phyloP scores from a whole-genome alignment of 169 alveolate species.

The Eimeria falciformis region DNA sequence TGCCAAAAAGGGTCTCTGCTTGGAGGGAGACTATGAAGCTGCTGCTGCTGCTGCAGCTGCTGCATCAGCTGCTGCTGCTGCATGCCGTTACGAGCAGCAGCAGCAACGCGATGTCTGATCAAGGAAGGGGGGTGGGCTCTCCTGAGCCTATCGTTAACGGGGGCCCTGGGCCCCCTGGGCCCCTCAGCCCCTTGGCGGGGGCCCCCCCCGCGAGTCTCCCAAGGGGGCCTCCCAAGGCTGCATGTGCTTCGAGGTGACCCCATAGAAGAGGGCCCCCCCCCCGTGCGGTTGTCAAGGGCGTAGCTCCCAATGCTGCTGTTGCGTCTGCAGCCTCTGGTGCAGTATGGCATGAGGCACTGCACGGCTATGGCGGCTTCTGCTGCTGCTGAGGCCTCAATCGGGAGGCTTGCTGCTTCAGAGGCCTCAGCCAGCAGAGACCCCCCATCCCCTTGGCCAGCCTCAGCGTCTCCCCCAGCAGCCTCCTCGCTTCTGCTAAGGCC shows the following conservation, averaged over 20 bases:
- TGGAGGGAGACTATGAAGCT: constrained; percentile 45
- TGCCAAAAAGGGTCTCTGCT: constrained; percentile 70
- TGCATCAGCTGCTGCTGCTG: constrained; percentile 53
- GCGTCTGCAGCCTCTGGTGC: constrained; percentile 66
- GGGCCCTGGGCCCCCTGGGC: constrained; percentile 61
- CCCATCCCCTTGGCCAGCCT: constrained; percentile 37
- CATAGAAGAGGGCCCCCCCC: constrained; percentile 61
- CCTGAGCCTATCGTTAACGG: constrained; percentile 56
- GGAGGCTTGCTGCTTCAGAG: constrained; percentile 41
- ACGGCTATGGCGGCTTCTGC: constrained; percentile 65
- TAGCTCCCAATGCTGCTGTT: constrained; percentile 69
- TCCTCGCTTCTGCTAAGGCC: constrained; percentile 46
- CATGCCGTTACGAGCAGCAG: constrained; percentile 18
- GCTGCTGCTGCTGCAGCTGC: constrained; percentile 64
- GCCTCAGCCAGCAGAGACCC: neutral
- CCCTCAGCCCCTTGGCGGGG: constrained; percentile 51
- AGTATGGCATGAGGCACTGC: constrained; percentile 49
- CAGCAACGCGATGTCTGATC: constrained; percentile 52
- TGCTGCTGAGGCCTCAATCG: constrained; percentile 70
- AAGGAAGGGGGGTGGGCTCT: constrained; percentile 50
- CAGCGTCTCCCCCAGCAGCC: constrained; percentile 14
- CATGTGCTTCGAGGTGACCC: constrained; percentile 62
- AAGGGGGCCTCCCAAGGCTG: constrained; percentile 58
- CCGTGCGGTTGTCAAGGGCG: constrained; percentile 33
- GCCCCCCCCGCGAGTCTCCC: constrained; percentile 71